Base-by-base conservation (phyloP, 2,329 filamentous ascomycete species). In the Aphanocladium album region DNA sequence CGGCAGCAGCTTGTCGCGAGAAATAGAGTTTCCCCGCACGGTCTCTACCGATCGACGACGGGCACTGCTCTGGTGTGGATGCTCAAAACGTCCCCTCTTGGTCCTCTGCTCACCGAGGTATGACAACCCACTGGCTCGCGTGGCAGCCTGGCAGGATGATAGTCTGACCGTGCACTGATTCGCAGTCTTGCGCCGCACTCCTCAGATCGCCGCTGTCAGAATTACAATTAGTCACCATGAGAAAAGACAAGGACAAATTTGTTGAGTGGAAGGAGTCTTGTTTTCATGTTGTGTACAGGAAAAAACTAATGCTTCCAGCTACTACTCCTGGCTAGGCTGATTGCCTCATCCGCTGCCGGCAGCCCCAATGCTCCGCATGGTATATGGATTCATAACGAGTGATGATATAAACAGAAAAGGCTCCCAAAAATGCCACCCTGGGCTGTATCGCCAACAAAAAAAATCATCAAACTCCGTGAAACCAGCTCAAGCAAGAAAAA, bases 31-130 rank as follows among this genome's bases (percentile, higher is more conserved):
- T 14, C 51, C 35, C 23, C 52, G 52, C 52, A 55, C 52, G 25
- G 52, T 23, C 37, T 7, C 25, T 45, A 6, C 2, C 17, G 5
- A n/a, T 45, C 25, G 11, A n/a, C 39, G 7, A 35, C 21, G 11
- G n/a, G n/a, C 5, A 23, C 16, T 14, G 14, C n/a, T 50, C 46
- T 50, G 46, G 25, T 60, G 4, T 68, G 67, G 21, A 75, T 69
- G 27, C 21, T 25, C 23, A 1, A 12, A 46, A 46, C 12, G 30
- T n/a, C 19, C 35, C 6, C 33, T 6, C 12, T 6, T 51, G 30
- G 33, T 16, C 49, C n/a, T 23, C 5, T 7, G 14, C 41, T 54
- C 52, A 8, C 5, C 25, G 12, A n/a, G 17, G 39, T 55, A 39
- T 25, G 25, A 54, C 35, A 30, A 27, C 17, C n/a, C 16, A 12